Base-by-base conservation (phyloP, 768 basidiomycete genomes). In the Obba rivulosa region DNA sequence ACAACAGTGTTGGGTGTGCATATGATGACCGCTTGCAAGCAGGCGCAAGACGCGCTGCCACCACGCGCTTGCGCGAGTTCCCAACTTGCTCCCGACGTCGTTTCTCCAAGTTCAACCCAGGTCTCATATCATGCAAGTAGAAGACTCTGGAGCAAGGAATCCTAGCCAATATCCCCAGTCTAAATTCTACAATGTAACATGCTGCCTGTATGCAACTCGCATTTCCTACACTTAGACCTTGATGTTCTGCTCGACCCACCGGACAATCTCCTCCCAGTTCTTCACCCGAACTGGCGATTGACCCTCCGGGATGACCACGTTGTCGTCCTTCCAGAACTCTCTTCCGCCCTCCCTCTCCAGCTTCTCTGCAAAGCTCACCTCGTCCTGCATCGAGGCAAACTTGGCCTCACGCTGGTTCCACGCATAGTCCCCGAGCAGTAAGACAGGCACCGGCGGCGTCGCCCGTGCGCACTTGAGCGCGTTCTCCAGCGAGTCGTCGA, bases 401-500 rank as follows among this genome's bases (percentile, higher is more conserved):
- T 63, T 59, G 3, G 80, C 82, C 13, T 77, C 49, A 38, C 83
- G 75, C 60, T 78, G 69, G 58, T 84, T 88, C 89, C 89, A 91
- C 54, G 78, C 72, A 58, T 89, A 88, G 46, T 79, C 66, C 18
- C 89, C 89, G 55, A 91, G 90, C 5, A 92, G 71, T 35, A 91
- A 63, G 24, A 85, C 81, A 2, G 73, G 77, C 13, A 76, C 77
- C 1, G 77, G 73, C n/a, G 72, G 69, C 17, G 62, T 55, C 28
- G 74, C 69, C 4, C 64, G 71, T 0, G 71, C 74, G 53, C 81
- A 82, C 48, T 79, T 73, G 22, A 85, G 54, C 34, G 83, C 85
- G 63, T 91, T 90, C 64, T 91, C 88, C 36, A 83, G 58, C 5
- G 87, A 88, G 67, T 92, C 89, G 63, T 92, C 89, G 49, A 92